Conservation (phyloP, 805 yeast genomes). For the Cyberlindnera maclurae region DNA sequence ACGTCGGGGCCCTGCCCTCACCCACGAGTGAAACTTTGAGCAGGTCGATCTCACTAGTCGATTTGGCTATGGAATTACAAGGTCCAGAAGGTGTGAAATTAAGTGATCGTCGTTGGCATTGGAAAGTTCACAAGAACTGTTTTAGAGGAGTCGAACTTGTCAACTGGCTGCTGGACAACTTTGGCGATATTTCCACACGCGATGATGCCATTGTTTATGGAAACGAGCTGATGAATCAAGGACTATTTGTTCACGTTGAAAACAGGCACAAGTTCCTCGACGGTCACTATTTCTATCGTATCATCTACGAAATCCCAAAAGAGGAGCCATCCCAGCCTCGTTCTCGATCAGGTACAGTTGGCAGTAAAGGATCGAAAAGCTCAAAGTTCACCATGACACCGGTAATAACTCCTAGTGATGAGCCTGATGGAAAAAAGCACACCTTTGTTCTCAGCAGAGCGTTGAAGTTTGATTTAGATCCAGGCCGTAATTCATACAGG, state of each 20-base stretch:
- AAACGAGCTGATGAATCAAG: slow-evolving; percentile 63
- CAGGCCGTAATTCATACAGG: slow-evolving; percentile 59
- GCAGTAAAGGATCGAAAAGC: slow-evolving; percentile 4
- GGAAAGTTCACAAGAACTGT: slow-evolving; percentile 68
- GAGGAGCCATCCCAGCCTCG: slow-evolving; percentile 6
- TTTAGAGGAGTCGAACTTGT: slow-evolving; percentile 84
- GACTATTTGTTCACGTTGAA: slow-evolving; percentile 75
- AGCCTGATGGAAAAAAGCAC: slow-evolving; percentile 4
- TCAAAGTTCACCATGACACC: slow-evolving; percentile 13
- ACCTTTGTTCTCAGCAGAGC: slow-evolving; percentile 58
- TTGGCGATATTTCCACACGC: slow-evolving; percentile 70
- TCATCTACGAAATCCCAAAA: slow-evolving; percentile 7
- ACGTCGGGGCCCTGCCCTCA: slow-evolving; percentile 29
- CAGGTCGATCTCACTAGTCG: slow-evolving; percentile 41
- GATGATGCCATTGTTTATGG: slow-evolving; percentile 84
- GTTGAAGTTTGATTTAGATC: slow-evolving; percentile 69
- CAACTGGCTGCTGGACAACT: slow-evolving; percentile 73
- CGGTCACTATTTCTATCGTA: slow-evolving; percentile 80
- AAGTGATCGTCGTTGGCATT: slow-evolving; percentile 86
- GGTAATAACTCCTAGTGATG: slow-evolving; percentile 9
- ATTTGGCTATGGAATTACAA: slow-evolving; percentile 61
- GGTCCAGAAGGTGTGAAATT: slow-evolving; percentile 57
- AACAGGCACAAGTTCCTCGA: slow-evolving; percentile 78
- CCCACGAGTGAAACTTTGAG: slow-evolving; percentile 30
- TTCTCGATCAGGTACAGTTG: slow-evolving; percentile 4